These are phyloP conservation scores for Salisapilia sapeloensis DNA, from an alignment of 352 stramenopile genomes.

Conservation along the genomic window DNA sequence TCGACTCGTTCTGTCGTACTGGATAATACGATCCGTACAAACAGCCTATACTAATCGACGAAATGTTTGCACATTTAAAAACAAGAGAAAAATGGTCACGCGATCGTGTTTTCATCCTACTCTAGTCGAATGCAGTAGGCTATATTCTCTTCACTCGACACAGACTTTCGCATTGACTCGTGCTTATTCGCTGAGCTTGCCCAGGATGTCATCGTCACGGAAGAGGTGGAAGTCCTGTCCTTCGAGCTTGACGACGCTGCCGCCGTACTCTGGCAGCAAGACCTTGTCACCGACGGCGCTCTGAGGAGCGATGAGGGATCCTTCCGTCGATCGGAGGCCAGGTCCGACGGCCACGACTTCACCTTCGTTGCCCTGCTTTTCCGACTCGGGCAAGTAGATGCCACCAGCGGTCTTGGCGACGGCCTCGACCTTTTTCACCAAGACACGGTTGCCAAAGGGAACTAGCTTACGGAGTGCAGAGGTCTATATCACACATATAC, in stretches of 20 bases:
- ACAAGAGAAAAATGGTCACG: too few relatives aligned
- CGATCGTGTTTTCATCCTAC: too few relatives aligned
- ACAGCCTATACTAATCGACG: too few relatives aligned
- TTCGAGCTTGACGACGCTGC: slow-evolving; percentile 84
- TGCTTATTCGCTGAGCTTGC: too few relatives aligned
- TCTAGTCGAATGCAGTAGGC: too few relatives aligned
- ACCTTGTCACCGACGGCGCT: slow-evolving; percentile 89
- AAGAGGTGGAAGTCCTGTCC: slow-evolving; percentile 90
- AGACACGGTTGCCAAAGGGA: slow-evolving; percentile 90
- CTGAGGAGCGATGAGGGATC: slow-evolving; percentile 73
- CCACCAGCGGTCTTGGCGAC: slow-evolving; percentile 86
- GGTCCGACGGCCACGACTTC: slow-evolving; percentile 89
- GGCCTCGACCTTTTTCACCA: slow-evolving; percentile 86
- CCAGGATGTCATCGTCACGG: slow-evolving; percentile 94
- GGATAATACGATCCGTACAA: too few relatives aligned
- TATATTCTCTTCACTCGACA: too few relatives aligned
- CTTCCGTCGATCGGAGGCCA: slow-evolving; percentile 78
- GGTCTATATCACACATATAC: too few relatives aligned
- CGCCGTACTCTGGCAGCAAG: slow-evolving; percentile 92
- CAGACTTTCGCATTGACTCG: too few relatives aligned
- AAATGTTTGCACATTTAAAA: too few relatives aligned
- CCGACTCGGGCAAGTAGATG: slow-evolving; percentile 89
- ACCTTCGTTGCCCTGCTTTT: slow-evolving; percentile 89
- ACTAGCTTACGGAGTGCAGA: slow-evolving; percentile 74
- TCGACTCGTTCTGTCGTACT: too few relatives aligned